phyloP scores from a whole-genome alignment of 2,329 filamentous ascomycete genomes.

The Xylariaceae sp. region DNA sequence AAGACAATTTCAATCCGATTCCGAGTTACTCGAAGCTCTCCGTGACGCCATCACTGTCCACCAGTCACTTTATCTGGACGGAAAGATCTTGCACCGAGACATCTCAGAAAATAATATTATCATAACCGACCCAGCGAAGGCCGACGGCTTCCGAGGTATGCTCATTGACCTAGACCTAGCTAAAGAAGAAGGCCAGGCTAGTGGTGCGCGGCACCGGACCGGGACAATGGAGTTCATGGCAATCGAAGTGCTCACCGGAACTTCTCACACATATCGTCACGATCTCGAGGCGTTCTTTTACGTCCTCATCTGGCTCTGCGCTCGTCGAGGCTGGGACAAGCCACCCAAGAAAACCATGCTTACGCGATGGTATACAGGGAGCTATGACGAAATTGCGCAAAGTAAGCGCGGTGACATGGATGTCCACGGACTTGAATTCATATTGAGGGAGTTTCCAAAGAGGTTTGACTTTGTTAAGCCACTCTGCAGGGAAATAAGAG shows the following conservation, averaged over 20 bases:
- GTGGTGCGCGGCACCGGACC: neutral
- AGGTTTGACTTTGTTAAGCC: neutral
- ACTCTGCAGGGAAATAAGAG: neutral
- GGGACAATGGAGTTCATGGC: too few relatives aligned
- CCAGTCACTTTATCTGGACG: slow-evolving; percentile 12
- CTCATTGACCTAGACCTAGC: slow-evolving; percentile 18
- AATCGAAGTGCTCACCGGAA: slow-evolving; percentile 6
- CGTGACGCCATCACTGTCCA: slow-evolving; percentile 14
- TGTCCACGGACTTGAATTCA: neutral
- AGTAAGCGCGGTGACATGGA: neutral
- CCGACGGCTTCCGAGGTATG: slow-evolving; percentile 11
- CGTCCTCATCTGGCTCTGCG: slow-evolving; percentile 11
- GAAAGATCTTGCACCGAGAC: slow-evolving; percentile 16
- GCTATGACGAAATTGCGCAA: neutral
- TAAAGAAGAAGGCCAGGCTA: neutral
- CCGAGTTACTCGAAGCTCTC: slow-evolving; percentile 11
- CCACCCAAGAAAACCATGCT: neutral
- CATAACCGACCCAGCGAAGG: slow-evolving; percentile 4
- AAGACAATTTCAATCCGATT: neutral
- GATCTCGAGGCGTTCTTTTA: slow-evolving; percentile 19
- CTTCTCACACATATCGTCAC: slow-evolving; percentile 14
- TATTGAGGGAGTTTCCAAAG: neutral
- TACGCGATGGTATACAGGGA: neutral
- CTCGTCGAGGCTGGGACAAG: neutral
- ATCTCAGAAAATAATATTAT: slow-evolving; percentile 17